These are phyloP conservation scores for Setomelanomma holmii DNA, from an alignment of 2,329 filamentous ascomycete species.

Conservation along the genomic window DNA sequence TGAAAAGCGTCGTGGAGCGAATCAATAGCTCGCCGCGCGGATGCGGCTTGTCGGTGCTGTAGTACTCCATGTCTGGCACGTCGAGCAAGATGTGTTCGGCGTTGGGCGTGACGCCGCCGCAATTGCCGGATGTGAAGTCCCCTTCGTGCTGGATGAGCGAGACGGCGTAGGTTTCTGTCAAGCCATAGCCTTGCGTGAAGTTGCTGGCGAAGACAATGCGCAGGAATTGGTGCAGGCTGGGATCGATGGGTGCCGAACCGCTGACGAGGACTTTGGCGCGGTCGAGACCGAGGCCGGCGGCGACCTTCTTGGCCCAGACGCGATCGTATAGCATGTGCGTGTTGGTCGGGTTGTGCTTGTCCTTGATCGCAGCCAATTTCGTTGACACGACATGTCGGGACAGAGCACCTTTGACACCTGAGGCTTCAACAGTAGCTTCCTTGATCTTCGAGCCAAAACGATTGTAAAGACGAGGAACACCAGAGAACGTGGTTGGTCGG, in stretches of 20 bases:
- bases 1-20: constrained; percentile 80
- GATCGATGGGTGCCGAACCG: constrained; percentile 90
- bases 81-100: constrained; percentile 82
- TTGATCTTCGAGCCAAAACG: constrained; percentile 86
- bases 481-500: constrained; percentile 81
- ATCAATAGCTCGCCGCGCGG: constrained; percentile 90
- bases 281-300: constrained; percentile 81
- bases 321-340: constrained; percentile 80
- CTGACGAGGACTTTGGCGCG: constrained; percentile 76
- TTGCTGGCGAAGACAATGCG: constrained; percentile 80
- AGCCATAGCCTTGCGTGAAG: constrained; percentile 87
- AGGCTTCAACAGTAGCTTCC: constrained; percentile 76
- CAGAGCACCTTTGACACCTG: constrained; percentile 80
- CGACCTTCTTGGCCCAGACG: constrained; percentile 90
- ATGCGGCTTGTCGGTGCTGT: constrained; percentile 82
- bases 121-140: constrained; percentile 81
- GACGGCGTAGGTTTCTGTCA: constrained; percentile 91
- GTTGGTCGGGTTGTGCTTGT: constrained; percentile 76
- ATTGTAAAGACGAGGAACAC: constrained; percentile 91
- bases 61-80: constrained; percentile 94
- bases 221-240: constrained; percentile 85
- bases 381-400: constrained; percentile 79
- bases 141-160: constrained; percentile 71
- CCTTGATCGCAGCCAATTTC: constrained; percentile 80
- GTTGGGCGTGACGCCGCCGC: constrained; percentile 73